Evolutionary conservation across 78 protist species (phyloP).

Genomic region (Isochrysis galbana): DNA sequence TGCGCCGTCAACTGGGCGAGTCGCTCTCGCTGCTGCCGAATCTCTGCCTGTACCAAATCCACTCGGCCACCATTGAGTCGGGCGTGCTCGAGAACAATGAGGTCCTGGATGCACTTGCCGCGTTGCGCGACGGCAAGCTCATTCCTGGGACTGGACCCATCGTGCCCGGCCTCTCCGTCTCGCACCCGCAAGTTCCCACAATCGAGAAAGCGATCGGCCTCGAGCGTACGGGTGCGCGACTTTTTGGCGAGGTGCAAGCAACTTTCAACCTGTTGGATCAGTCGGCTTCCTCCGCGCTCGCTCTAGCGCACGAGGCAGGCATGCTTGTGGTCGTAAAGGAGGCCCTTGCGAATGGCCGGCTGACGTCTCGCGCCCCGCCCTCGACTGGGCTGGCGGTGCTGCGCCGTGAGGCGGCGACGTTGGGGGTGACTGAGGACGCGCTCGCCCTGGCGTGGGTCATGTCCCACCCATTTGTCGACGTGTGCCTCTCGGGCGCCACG

Average conservation of each 20-base stretch:
- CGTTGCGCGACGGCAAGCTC: background rate
- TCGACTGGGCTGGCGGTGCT: background rate
- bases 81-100: background rate
- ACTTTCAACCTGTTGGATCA: conserved; percentile 26
- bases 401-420: background rate
- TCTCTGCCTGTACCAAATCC: background rate
- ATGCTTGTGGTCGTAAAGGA: background rate
- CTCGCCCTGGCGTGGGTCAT: conserved; percentile 9
- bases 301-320: background rate
- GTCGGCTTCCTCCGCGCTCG: background rate
- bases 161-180: background rate
- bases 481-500: conserved; percentile 1
- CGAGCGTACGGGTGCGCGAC: background rate
- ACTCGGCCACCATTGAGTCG: background rate
- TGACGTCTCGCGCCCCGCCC: background rate
- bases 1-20: background rate
- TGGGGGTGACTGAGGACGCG: background rate
- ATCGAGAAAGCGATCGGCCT: background rate
- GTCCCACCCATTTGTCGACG: background rate
- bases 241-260: background rate
- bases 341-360: conserved; percentile 7
- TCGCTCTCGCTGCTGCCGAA: background rate
- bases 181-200: background rate
- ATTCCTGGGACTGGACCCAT: background rate
- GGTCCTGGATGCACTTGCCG: background rate